phyloP scores from a whole-genome alignment of 305 asterid species.

The Plantago coronopus region DNA sequence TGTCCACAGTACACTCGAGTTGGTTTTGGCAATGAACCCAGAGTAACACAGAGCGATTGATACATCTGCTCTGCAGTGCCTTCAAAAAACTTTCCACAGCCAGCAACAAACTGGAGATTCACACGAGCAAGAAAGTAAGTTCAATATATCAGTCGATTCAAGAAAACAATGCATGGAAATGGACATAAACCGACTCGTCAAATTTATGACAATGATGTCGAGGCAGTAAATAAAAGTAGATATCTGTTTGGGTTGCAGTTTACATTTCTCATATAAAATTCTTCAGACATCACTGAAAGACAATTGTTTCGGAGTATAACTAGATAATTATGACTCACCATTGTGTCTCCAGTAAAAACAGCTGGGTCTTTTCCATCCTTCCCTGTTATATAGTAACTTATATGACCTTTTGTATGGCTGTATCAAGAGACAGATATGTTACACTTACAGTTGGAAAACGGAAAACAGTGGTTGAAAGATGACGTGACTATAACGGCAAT shows the following conservation, averaged over 20 bases:
- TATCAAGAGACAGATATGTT: constrained; percentile 15
- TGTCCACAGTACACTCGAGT: constrained; percentile 91
- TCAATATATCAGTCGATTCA: background rate
- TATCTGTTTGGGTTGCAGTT: too few relatives aligned
- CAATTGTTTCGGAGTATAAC: constrained; percentile 8
- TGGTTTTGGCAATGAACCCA: constrained; percentile 83
- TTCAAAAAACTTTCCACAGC: constrained; percentile 90
- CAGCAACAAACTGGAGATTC: constrained; percentile 63
- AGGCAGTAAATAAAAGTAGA: background rate
- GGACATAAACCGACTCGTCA: constrained; percentile 3
- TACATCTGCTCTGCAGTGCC: constrained; percentile 97
- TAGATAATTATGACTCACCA: constrained; percentile 50
- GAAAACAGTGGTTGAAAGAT: constrained; percentile 1
- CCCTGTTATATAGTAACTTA: constrained; percentile 81
- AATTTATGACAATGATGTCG: constrained; percentile 5
- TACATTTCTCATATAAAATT: background rate
- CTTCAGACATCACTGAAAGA: background rate
- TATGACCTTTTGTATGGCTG: constrained; percentile 95
- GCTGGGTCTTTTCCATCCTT: constrained; percentile 78
- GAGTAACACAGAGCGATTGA: constrained; percentile 74
- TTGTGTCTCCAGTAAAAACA: constrained; percentile 91
- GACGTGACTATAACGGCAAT: background rate
- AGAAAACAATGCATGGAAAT: background rate
- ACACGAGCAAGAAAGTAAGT: constrained; percentile 6
- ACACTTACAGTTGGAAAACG: background rate